phyloP scores from a whole-genome alignment of 257 asterid genomes.

The Ilex aquifolium region DNA sequence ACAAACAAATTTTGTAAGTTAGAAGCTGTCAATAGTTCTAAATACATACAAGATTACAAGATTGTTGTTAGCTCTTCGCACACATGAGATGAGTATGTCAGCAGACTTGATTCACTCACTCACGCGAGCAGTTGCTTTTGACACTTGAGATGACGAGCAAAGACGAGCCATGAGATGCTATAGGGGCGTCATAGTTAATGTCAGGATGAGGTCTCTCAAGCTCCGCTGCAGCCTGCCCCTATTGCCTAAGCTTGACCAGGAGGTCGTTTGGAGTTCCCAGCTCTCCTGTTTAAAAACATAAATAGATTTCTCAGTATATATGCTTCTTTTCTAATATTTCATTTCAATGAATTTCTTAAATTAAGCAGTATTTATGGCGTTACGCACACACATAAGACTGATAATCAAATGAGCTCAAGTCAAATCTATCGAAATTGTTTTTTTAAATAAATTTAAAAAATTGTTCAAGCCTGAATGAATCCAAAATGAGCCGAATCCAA shows the following conservation, averaged over 20 bases:
- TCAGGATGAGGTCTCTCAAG: conserved; percentile 1
- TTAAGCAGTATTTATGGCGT: no score
- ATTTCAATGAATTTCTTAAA: no score
- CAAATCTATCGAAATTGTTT: no score
- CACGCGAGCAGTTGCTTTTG: no score
- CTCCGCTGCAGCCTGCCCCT: not conserved
- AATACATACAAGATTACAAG: conserved; percentile 20
- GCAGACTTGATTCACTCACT: no score
- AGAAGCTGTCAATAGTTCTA: conserved; percentile 18
- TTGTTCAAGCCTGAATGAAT: no score
- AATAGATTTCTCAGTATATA: not conserved
- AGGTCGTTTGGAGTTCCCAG: conserved; percentile 57
- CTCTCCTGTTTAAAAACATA: conserved; percentile 38
- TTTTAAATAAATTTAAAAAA: no score
- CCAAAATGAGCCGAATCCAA: no score
- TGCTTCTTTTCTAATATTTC: not conserved
- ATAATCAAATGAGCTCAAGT: no score
- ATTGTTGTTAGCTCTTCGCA: no score
- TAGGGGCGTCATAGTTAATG: conserved; percentile 6
- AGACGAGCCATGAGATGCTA: not conserved
- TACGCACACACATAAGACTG: no score
- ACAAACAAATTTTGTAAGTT: not conserved
- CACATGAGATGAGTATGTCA: no score
- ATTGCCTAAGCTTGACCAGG: conserved; percentile 53
- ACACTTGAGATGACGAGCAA: not conserved